Evolutionary conservation across 768 basidiomycete species (phyloP), one percentile per base, ranked within the genome.

Genomic region (Phanerochaete sordida): DNA sequence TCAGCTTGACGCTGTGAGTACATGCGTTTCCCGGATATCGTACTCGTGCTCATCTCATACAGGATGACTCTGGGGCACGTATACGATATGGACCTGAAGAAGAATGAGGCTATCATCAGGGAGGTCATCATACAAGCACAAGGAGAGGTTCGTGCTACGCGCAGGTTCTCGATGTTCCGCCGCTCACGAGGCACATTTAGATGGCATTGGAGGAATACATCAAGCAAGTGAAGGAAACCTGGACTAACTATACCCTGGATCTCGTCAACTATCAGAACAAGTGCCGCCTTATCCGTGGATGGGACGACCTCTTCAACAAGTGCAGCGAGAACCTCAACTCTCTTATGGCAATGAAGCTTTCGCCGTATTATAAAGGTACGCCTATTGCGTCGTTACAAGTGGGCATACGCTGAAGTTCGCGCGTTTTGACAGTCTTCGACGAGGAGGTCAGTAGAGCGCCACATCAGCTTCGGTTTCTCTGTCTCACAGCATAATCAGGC

Each of bases 201-300:
- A 92, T 95, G 91, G 93, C 93, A 15, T 81, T 96, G 26, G 95
- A 97, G 72, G 94, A 95, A 70, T 97, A 95, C 72, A 89, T 97
- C 72, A 90, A 90, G 60, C 91, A 96, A 74, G 97, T 99, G 69
- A 94, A 94, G 72, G 97, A 98, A 75, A 91, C 84, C 1, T 99
- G 97, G 97, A 90, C 92, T 0, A 94, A 84, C 68, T 98, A 98
- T 70, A 92, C 94, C 1, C 81, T 99, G 53, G 97, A 98, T 66
- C 79, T 99, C 47, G 92, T 98, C 66, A 96, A 98, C 71, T 99
- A 98, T 70, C 97, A 98, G 79, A 98, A 94, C 73, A 99, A 96
- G 73, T 98, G 96, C 67, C 90, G 97, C 53, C 82, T 99, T 26
- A 98, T 99, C 64, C 84, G 94, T 72, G 95, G 93, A 21, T 98